phyloP scores from a whole-genome alignment of 2,329 filamentous ascomycete genomes.

The Aspergillus texensis region DNA sequence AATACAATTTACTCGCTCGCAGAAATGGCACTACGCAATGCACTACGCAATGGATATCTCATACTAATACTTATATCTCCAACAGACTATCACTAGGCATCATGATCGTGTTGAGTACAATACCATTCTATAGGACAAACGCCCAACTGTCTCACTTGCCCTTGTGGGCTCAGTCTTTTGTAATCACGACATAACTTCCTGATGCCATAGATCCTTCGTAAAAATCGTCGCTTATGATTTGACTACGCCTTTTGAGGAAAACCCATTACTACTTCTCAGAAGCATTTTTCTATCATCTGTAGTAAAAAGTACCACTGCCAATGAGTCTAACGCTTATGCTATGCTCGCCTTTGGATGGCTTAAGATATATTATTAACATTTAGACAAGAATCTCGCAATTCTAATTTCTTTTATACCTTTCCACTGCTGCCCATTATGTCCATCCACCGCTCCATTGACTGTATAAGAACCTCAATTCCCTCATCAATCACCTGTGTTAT shows the following conservation, averaged over 20 bases:
- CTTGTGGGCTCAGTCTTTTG: too few species aligned
- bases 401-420: constrained; percentile 2
- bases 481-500: constrained; percentile 55
- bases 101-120: too few species aligned
- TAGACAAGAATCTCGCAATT: not conserved
- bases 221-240: too few species aligned
- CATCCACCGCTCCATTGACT: constrained; percentile 55
- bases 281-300: too few species aligned
- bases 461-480: constrained; percentile 53
- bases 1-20: not conserved
- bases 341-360: not conserved
- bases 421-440: constrained; percentile 42
- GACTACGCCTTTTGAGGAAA: too few species aligned
- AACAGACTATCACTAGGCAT: not conserved
- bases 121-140: too few species aligned
- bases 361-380: not conserved
- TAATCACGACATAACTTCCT: too few species aligned
- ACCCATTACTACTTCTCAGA: too few species aligned
- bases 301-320: too few species aligned
- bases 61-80: not conserved
- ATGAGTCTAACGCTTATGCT: too few species aligned
- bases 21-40: not conserved
- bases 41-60: not conserved
- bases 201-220: too few species aligned
- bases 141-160: too few species aligned